Conservation (phyloP, 495 filamentous ascomycete species). For the Bathelium albidoporum region DNA sequence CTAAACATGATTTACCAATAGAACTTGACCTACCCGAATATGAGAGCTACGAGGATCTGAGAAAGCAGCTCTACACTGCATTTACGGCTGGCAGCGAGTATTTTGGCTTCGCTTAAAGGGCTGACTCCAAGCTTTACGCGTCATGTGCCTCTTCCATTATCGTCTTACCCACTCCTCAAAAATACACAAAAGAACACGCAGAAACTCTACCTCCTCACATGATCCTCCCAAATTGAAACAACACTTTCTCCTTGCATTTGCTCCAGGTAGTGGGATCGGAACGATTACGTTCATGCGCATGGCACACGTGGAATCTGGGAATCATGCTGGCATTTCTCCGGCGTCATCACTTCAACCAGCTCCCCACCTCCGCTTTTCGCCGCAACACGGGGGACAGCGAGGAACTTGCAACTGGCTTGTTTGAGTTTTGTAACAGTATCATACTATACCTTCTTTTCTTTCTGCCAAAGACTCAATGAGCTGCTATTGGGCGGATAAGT, state of each 20-base stretch:
- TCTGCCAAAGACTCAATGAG: not conserved
- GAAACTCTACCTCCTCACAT: not conserved
- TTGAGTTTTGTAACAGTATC: not conserved
- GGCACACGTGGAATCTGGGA: not conserved
- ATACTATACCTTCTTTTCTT: not conserved
- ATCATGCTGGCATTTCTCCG: not conserved
- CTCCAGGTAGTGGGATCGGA: not conserved
- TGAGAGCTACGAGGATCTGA: constrained; percentile 84
- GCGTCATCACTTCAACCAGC: not conserved
- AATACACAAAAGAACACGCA: not conserved
- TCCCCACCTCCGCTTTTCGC: too few relatives aligned
- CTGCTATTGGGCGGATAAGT: not conserved
- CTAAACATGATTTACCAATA: constrained; percentile 29
- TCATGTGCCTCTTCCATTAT: not conserved
- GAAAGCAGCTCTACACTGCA: constrained; percentile 80
- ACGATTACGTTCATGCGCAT: not conserved
- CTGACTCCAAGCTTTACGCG: not conserved
- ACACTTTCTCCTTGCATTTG: not conserved
- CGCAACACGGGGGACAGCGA: too few relatives aligned
- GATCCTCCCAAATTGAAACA: not conserved
- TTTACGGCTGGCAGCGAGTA: constrained; percentile 95
- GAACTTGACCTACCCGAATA: constrained; percentile 99
- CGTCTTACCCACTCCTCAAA: not conserved
- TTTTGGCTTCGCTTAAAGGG: constrained; percentile 83
- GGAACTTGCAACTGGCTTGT: not conserved